phyloP scores from a whole-genome alignment of 1,284 basidiomycete species.

The Leccinum fallax region DNA sequence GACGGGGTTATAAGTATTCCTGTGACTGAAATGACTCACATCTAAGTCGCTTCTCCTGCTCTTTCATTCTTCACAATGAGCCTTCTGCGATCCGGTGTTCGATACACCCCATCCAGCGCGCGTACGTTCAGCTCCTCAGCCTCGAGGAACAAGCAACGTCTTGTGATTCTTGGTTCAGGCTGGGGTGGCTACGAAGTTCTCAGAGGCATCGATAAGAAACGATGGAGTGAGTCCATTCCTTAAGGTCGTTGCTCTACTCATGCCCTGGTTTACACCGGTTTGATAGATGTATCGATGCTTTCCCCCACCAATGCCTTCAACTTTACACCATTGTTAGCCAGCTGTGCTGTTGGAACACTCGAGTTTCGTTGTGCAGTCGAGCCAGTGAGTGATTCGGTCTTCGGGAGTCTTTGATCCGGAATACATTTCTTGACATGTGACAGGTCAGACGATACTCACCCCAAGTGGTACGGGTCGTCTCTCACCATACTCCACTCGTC shows the following conservation, averaged over 20 bases:
- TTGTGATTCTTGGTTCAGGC: constrained; percentile 83
- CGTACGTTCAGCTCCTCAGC: constrained; percentile 42
- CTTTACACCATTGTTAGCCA: constrained; percentile 79
- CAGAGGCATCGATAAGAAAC: constrained; percentile 63
- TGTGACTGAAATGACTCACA: not conserved
- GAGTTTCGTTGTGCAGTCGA: constrained; percentile 83
- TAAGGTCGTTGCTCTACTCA: not conserved
- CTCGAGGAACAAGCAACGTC: constrained; percentile 51
- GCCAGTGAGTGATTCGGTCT: constrained; percentile 50
- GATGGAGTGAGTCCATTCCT: constrained; percentile 53
- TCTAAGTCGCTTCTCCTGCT: not conserved
- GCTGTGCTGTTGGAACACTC: constrained; percentile 80
- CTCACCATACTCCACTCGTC: not conserved
- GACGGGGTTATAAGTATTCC: not conserved
- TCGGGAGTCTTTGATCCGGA: constrained; percentile 24
- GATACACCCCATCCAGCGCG: constrained; percentile 7
- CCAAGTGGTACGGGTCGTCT: constrained; percentile 47
- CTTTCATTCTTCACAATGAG: constrained; percentile 18
- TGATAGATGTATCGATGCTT: constrained; percentile 65
- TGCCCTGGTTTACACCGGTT: constrained; percentile 14
- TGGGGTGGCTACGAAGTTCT: constrained; percentile 85
- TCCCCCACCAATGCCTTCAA: constrained; percentile 83
- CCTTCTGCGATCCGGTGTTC: constrained; percentile 13
- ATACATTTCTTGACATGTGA: constrained; percentile 1
- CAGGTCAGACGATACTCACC: constrained; percentile 60